Conservation (phyloP, 345 rosid species). For the Orychophragmus violaceus region DNA sequence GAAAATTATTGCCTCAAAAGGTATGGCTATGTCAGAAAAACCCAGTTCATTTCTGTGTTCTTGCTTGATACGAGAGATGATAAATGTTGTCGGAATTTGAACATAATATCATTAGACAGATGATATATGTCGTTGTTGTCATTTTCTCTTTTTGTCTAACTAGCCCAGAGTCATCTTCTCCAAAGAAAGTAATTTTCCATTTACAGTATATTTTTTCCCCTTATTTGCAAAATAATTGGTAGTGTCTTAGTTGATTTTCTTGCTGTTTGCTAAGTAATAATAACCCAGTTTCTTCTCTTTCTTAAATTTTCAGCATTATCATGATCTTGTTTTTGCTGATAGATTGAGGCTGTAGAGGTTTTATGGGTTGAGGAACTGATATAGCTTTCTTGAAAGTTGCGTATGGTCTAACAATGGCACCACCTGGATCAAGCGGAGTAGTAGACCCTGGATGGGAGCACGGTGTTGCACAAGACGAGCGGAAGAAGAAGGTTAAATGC, state of each 20-base stretch:
- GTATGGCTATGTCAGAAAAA: constrained; percentile 13
- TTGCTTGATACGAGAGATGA: not conserved
- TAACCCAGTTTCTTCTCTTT: no score
- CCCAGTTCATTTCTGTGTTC: not conserved
- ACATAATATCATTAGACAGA: not conserved
- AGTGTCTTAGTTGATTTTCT: not conserved
- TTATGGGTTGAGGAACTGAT: constrained; percentile 2
- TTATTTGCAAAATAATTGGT: not conserved
- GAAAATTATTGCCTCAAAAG: constrained; percentile 3
- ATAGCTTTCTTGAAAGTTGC: not conserved
- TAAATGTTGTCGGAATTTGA: not conserved
- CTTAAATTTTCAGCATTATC: no score
- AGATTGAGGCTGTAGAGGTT: not conserved
- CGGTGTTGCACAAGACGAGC: constrained; percentile 69
- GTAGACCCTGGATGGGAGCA: constrained; percentile 89
- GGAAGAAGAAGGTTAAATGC: constrained; percentile 74
- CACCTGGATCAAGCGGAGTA: constrained; percentile 46
- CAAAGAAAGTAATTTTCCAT: not conserved
- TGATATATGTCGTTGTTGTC: not conserved
- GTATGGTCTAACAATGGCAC: constrained; percentile 54
- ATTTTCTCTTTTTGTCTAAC: constrained; percentile 6
- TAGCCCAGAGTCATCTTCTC: not conserved
- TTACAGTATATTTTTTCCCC: not conserved
- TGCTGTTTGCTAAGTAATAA: no score
- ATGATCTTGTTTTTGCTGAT: not conserved